Evolutionary conservation across 202 grass and related monocot genomes (phyloP).

Genomic region (Cymbopogon flexuosus): DNA sequence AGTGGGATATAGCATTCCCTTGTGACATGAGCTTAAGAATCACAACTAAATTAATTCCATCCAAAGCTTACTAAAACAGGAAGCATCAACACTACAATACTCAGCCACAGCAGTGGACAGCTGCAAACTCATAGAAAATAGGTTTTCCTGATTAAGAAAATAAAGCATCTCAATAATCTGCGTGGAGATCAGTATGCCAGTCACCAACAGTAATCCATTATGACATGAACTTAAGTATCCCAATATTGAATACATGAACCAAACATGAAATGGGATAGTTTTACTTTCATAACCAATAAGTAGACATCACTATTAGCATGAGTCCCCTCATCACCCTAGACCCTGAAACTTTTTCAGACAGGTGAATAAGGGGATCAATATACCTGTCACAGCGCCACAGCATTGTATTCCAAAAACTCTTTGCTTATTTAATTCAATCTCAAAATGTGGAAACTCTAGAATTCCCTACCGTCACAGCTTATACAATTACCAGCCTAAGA

Average conservation of each 20-base stretch:
- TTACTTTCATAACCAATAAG: not conserved
- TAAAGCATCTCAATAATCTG: not conserved
- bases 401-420: slow-evolving; percentile 18
- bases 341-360: not conserved
- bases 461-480: not conserved
- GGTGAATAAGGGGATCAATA: not conserved
- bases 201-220: not conserved
- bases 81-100: not conserved
- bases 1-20: not conserved
- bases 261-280: not conserved
- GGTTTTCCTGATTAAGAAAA: slow-evolving; percentile 3
- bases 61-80: not conserved
- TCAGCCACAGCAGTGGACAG: not conserved
- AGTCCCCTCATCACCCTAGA: slow-evolving; percentile 6
- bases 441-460: not conserved
- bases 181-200: not conserved
- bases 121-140: not conserved
- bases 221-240: not conserved
- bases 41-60: not conserved
- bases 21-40: not conserved
- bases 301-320: not conserved
- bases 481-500: not conserved
- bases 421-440: not conserved
- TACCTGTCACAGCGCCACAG: not conserved
- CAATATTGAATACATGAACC: not conserved